Percentiles rank a stretch among this genome's conserved stretches.
phyloP scores from a whole-genome alignment of 371 early-diverging fungal genomes.

The Smittium culicis region DNA sequence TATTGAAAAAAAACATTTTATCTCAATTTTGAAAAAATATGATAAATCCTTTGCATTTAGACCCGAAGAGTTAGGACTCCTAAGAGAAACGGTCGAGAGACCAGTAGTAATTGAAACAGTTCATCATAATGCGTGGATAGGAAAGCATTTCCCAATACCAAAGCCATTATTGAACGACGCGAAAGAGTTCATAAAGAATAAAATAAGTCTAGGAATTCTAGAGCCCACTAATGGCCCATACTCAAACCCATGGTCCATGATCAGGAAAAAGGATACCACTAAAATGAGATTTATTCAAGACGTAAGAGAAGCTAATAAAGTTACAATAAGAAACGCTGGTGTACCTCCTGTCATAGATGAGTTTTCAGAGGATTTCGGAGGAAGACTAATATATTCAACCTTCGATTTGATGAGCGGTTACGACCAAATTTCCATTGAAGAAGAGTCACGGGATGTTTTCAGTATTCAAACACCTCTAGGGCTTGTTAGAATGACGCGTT shows the following conservation, averaged over 20 bases:
- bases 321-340: slow-evolving; percentile 20
- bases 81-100: too few relatives aligned
- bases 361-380: slow-evolving; percentile 15
- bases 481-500: slow-evolving; percentile 17
- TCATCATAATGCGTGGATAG: slow-evolving; percentile 10
- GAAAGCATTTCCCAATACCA: slow-evolving; percentile 9
- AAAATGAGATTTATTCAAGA: slow-evolving; percentile 28
- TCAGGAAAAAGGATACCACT: too few relatives aligned
- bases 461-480: slow-evolving; percentile 22
- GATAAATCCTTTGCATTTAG: too few relatives aligned
- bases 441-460: slow-evolving; percentile 17
- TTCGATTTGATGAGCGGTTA: slow-evolving; percentile 21
- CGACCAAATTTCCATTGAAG: slow-evolving; percentile 20
- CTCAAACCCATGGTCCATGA: too few relatives aligned
- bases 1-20: too few relatives aligned
- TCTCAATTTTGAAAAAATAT: too few relatives aligned
- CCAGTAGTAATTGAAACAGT: too few relatives aligned
- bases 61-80: too few relatives aligned
- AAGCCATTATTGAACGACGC: background rate
- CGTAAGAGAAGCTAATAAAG: slow-evolving; percentile 17
- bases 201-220: too few relatives aligned
- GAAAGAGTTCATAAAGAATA: too few relatives aligned
- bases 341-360: slow-evolving; percentile 17
- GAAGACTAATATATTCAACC: slow-evolving; percentile 14
- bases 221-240: too few relatives aligned